Evolutionary conservation across 352 stramenopile genomes (phyloP), one percentile per base, ranked within the genome.

Genomic region (Plasmopara halstedii): DNA sequence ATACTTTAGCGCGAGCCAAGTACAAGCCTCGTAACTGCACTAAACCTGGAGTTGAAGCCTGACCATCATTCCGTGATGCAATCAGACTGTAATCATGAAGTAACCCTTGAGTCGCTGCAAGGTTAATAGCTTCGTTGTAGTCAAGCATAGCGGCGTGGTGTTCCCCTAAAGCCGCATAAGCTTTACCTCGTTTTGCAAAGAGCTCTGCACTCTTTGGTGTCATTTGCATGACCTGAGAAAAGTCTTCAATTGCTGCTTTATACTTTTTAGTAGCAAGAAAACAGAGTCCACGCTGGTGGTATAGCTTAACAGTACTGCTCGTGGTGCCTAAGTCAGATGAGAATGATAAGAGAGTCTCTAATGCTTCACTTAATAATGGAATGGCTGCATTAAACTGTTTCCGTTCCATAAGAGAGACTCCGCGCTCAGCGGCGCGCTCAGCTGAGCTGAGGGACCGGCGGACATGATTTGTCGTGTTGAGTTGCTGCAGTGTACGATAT

Each of bases 171-270:
- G 73, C 57, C 15, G 73, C 75, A 41, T 72, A 84, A 3, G 77
- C 74, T 40, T 73, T 70, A 8, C 73, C 80, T 17, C 80, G 70
- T 42, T 81, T 80, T 3, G 74, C 64, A 32, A 85, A 81, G 19
- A 92, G 60, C 38, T 87, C 63, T 2, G 71, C 44, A 46, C 77
- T 83, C 62, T 68, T 72, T 5, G 80, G 80, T 11, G 74, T 87
- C 50, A 78, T 59, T 9, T 70, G 50, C 55, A 93, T 88, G 17
- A 89, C 67, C 14, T 53, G 42, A 2, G 73, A 80, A 13, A 88
- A 67, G 55, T 93, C 81, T 27, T 93, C 73, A 21, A 90, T 80
- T 0, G 78, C 78, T 5, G 64, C 50, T 34, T 80, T 62, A 49
- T 73, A 90, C 46, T 71, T 67, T 6, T 76, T 53, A 34, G 73